phyloP scores from a whole-genome alignment of 371 early-diverging fungal species.

The Mortierella sp. region DNA sequence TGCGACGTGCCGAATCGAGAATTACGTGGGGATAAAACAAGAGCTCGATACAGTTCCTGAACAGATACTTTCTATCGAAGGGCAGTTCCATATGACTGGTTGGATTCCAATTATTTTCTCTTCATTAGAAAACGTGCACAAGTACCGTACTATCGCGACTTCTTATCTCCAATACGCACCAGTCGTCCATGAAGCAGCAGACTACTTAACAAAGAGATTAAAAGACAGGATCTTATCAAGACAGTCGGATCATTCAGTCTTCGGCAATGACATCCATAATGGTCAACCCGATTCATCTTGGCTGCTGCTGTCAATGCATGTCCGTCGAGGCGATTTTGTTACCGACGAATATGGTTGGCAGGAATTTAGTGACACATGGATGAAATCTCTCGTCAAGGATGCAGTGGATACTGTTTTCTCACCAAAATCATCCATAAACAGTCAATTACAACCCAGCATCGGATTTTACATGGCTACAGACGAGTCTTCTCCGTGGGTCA shows the following conservation, averaged over 20 bases:
- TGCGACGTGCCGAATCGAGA: constrained; percentile 32
- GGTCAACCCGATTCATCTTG: constrained; percentile 12
- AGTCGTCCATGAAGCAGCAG: constrained; percentile 28
- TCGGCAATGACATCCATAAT: neutral
- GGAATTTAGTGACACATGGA: constrained; percentile 30
- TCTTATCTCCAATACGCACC: constrained; percentile 23
- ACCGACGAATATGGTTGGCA: constrained; percentile 36
- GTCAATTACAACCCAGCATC: neutral
- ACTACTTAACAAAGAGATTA: constrained; percentile 12
- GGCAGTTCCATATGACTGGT: constrained; percentile 44
- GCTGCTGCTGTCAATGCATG: constrained; percentile 40
- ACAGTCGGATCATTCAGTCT: neutral
- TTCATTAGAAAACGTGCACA: constrained; percentile 12
- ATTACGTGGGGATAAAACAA: constrained; percentile 46
- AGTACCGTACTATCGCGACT: constrained; percentile 27
- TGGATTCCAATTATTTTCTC: constrained; percentile 34
- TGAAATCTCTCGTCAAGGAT: constrained; percentile 25
- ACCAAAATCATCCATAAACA: neutral
- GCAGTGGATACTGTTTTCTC: constrained; percentile 17
- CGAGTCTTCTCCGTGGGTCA: constrained; percentile 5
- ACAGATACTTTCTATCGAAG: constrained; percentile 29
- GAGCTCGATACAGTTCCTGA: constrained; percentile 14
- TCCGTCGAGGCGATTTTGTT: constrained; percentile 43
- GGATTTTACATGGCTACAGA: constrained; percentile 34
- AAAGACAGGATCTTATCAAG: neutral